These are phyloP conservation scores for Amaranthus cruentus DNA, from an alignment of 148 eudicot species.

Conservation along the genomic window DNA sequence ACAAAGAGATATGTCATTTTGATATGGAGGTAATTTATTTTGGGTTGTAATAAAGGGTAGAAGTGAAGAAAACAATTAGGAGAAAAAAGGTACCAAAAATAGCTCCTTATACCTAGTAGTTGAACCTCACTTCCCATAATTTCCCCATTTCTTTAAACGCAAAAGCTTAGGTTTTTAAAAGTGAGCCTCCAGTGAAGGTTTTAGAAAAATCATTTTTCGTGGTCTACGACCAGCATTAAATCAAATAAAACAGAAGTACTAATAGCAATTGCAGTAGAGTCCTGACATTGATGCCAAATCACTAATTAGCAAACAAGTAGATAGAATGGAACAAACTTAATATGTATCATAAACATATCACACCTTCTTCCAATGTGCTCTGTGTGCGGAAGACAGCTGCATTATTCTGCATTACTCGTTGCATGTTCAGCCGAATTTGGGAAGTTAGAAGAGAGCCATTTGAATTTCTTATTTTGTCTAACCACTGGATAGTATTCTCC, in stretches of 20 bases:
- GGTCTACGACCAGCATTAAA: neutral
- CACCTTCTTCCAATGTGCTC: constrained; percentile 93
- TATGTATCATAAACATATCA: constrained; percentile 7
- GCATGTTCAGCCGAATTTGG: constrained; percentile 87
- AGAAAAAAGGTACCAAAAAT: neutral
- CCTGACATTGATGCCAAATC: neutral
- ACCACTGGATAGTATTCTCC: constrained; percentile 83
- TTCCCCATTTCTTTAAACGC: too few species aligned
- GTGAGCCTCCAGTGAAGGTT: too few species aligned
- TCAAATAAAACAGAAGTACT: neutral
- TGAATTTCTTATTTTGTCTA: constrained; percentile 82
- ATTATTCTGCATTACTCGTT: constrained; percentile 86
- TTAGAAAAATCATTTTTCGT: too few species aligned
- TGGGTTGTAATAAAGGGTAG: too few species aligned
- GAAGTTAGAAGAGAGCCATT: constrained; percentile 88
- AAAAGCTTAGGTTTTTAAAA: too few species aligned
- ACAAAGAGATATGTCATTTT: too few species aligned
- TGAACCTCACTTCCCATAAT: too few species aligned
- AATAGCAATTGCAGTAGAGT: neutral
- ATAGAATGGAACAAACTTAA: neutral
- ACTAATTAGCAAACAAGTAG: neutral
- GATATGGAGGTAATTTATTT: too few species aligned
- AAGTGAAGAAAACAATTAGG: neutral
- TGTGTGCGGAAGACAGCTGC: constrained; percentile 98
- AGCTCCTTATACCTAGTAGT: too few species aligned